These are phyloP conservation scores for Phytophthora citricola DNA, from an alignment of 352 stramenopile species.

Conservation along the genomic window DNA sequence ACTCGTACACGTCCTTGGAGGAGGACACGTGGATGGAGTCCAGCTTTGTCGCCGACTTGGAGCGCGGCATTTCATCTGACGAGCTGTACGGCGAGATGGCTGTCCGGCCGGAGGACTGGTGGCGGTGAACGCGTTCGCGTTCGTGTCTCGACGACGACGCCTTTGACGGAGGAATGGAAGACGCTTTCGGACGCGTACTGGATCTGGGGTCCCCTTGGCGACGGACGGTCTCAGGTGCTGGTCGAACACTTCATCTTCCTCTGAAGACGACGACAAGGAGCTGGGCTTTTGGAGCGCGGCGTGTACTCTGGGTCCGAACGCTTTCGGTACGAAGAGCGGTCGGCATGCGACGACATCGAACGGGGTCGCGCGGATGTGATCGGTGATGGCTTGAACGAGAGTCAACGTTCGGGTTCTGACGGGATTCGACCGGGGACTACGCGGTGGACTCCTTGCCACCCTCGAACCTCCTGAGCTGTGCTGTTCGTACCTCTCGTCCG, in stretches of 20 bases:
- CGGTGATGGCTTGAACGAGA: conserved; percentile 11
- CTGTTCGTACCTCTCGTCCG: conserved; percentile 14
- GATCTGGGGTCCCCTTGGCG: conserved; percentile 10
- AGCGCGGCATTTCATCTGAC: conserved; percentile 8
- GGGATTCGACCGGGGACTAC: not conserved
- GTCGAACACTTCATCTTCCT: conserved; percentile 20
- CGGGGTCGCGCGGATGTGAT: not conserved
- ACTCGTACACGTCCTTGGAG: conserved; percentile 7
- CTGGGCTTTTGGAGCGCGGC: conserved; percentile 8
- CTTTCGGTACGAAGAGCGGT: conserved; percentile 5
- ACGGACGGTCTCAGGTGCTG: conserved; percentile 10
- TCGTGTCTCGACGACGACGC: conserved; percentile 10
- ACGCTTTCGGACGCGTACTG: conserved; percentile 20
- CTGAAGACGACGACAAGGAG: conserved; percentile 15
- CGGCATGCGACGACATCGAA: not conserved
- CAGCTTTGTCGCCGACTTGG: conserved; percentile 16
- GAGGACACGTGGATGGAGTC: conserved; percentile 8
- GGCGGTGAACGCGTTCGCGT: conserved; percentile 17
- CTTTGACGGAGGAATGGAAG: conserved; percentile 20
- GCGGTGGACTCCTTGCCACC: not conserved
- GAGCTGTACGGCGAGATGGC: conserved; percentile 11
- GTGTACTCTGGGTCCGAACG: conserved; percentile 15
- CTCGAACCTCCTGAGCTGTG: conserved; percentile 1
- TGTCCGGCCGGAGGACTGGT: conserved; percentile 2
- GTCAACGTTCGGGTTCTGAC: not conserved